Conservation (phyloP, 1,139 yeast genomes). For the Saccharomyces hybrid region DNA sequence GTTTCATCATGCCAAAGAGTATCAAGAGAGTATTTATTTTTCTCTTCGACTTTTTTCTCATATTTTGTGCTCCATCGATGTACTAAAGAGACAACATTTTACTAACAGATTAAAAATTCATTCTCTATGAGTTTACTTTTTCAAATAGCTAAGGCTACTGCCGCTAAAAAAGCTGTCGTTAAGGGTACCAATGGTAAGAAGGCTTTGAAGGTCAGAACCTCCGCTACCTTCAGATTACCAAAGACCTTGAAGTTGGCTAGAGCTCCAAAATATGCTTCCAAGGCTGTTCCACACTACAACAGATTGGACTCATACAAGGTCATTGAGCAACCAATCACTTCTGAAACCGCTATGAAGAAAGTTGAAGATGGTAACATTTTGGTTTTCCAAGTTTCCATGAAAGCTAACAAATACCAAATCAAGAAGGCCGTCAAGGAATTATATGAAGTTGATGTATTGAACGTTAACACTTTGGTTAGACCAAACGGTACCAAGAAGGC, state of each 20-base stretch:
- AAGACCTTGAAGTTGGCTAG: slow-evolving; percentile 92
- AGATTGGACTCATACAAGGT: slow-evolving; percentile 96
- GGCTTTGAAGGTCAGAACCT: slow-evolving; percentile 89
- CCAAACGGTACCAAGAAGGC: slow-evolving; percentile 99
- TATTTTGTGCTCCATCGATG: background rate
- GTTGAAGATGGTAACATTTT: slow-evolving; percentile 99
- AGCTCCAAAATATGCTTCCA: slow-evolving; percentile 91
- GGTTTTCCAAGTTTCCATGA: slow-evolving; percentile 95
- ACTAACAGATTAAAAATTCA: slow-evolving; percentile 6
- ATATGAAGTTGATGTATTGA: slow-evolving; percentile 89
- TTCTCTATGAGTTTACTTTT: background rate
- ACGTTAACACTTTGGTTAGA: slow-evolving; percentile 94
- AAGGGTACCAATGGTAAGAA: slow-evolving; percentile 94
- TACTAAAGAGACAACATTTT: background rate
- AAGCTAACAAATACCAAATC: slow-evolving; percentile 97
- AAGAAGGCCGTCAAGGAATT: slow-evolving; percentile 97
- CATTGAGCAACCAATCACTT: slow-evolving; percentile 90
- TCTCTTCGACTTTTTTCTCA: background rate
- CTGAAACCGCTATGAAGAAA: slow-evolving; percentile 99
- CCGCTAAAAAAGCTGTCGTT: slow-evolving; percentile 98
- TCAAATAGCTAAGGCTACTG: slow-evolving; percentile 67
- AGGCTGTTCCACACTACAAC: slow-evolving; percentile 95
- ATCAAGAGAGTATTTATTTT: background rate
- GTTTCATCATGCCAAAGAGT: no score
- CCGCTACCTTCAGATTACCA: slow-evolving; percentile 95